phyloP scores from a whole-genome alignment of 805 yeast genomes.

The Yamadazyma paraphyllophila region DNA sequence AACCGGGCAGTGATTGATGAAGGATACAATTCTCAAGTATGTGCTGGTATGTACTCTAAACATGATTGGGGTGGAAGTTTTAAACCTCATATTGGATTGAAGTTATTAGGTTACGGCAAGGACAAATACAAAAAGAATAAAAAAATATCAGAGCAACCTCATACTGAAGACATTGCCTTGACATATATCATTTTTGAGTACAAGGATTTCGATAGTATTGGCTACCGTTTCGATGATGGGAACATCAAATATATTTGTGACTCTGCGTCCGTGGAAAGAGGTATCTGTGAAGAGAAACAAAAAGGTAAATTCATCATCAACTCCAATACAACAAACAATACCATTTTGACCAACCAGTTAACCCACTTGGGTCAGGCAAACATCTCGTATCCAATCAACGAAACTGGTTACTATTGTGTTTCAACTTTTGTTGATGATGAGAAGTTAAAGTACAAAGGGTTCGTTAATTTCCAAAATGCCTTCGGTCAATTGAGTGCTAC shows the following conservation, averaged over 20 bases:
- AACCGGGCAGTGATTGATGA: slow-evolving; percentile 50
- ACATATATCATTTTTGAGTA: slow-evolving; percentile 81
- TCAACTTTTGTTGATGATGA: slow-evolving; percentile 56
- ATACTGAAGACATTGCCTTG: slow-evolving; percentile 41
- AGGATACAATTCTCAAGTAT: slow-evolving; percentile 54
- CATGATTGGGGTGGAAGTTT: slow-evolving; percentile 82
- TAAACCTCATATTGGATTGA: slow-evolving; percentile 39
- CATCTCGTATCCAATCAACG: slow-evolving; percentile 59
- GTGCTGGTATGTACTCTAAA: slow-evolving; percentile 88
- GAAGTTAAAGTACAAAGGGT: slow-evolving; percentile 52
- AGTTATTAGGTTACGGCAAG: slow-evolving; percentile 26
- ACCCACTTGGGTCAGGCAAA: slow-evolving; percentile 58
- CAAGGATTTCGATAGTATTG: slow-evolving; percentile 69
- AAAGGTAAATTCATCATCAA: slow-evolving; percentile 62
- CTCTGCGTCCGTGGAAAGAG: slow-evolving; percentile 55
- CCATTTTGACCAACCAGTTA: slow-evolving; percentile 56
- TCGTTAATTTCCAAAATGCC: slow-evolving; percentile 85
- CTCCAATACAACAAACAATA: slow-evolving; percentile 45
- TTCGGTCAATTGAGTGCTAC: slow-evolving; percentile 87
- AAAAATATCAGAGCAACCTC: slow-evolving; percentile 20
- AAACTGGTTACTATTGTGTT: slow-evolving; percentile 92
- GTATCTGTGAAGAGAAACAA: slow-evolving; percentile 51
- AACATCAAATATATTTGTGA: slow-evolving; percentile 65
- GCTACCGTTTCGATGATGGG: slow-evolving; percentile 48
- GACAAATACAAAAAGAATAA: slow-evolving; percentile 26